Evolutionary conservation across 768 basidiomycete species (phyloP).

Genomic region (Mycena indigotica): DNA sequence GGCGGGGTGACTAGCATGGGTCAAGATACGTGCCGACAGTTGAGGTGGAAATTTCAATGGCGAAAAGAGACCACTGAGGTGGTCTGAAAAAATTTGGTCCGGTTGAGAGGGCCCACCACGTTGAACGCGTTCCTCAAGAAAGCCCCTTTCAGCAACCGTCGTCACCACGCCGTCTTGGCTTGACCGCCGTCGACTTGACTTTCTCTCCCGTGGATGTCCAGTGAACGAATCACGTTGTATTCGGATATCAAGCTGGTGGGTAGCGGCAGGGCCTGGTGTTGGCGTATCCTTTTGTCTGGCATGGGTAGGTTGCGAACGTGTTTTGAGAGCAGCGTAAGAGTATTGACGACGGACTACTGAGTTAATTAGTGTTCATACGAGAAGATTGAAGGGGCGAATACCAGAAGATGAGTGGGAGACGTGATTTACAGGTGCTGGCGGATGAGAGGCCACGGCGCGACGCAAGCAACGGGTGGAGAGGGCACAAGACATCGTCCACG

Average conservation of each 20-base stretch:
- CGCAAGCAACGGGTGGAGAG: constrained; percentile 23
- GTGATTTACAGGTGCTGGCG: constrained; percentile 4
- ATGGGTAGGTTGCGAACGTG: constrained; percentile 14
- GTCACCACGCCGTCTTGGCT: background rate
- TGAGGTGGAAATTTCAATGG: constrained; percentile 71
- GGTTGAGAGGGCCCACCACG: constrained; percentile 1
- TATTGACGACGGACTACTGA: constrained; percentile 15
- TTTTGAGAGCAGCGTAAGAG: constrained; percentile 20
- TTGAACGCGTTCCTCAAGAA: background rate
- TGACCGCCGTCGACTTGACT: background rate
- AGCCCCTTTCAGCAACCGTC: background rate
- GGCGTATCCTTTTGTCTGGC: constrained; percentile 7
- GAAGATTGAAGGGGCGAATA: constrained; percentile 1
- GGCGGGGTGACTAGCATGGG: constrained; percentile 73
- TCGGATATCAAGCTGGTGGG: constrained; percentile 14
- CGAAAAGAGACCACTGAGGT: constrained; percentile 64
- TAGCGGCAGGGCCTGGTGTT: constrained; percentile 9
- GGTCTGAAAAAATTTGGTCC: constrained; percentile 42
- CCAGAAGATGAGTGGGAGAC: constrained; percentile 8
- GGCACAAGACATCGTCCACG: constrained; percentile 18
- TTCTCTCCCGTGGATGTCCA: background rate
- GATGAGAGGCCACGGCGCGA: constrained; percentile 15
- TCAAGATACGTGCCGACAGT: constrained; percentile 72
- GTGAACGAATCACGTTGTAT: background rate
- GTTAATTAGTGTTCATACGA: background rate